Base-by-base conservation (phyloP, 2,329 filamentous ascomycete species). In the Neopestalotiopsis sp. region DNA sequence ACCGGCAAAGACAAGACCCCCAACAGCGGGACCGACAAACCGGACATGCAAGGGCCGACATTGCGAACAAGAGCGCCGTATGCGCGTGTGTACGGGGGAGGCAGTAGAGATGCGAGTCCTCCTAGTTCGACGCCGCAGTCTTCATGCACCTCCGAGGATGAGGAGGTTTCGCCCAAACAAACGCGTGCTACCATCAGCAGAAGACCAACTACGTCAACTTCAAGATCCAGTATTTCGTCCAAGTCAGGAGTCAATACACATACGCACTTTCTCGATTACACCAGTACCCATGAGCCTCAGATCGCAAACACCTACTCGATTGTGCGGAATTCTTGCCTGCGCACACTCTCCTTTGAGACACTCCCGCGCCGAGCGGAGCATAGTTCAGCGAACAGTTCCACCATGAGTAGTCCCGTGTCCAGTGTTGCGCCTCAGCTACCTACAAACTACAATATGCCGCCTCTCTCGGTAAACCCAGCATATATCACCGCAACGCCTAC, bases 241-340 rank as follows among this genome's bases (percentile, higher is more conserved):
- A 79, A 81, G n/a, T 82, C 82, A 14, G 81, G 81, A 69, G 75
- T 82, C 40, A 79, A 82, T 40, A 84, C 84, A 57, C 90, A 92
- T 73, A 87, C 87, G 4, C 90, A 92, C 75, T 91, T 88, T 73
- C 81, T 92, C 64, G 88, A 91, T 75, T 92, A 91, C 75, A 91
- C 89, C 4, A 92, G 90, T 1, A 91, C 89, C 4, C 89, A 91
- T 75, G 90, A 91, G 70, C 89, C 90, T 3, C 81, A 89, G 4
- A 81, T 86, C 1, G 83, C 89, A 14, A 82, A 84, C n/a, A 90
- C 89, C 7, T 92, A 91, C 79, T 89, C 89, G n/a, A 86, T 90
- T 56, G 84, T 92, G 65, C 88, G 90, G 63, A 88, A 89, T 62
- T 90, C 89, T 0, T 92, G 90, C 72, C 81, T 92, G 60, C 87